phyloP scores from a whole-genome alignment of 1,139 yeast genomes.

The Dujonia santamariae region DNA sequence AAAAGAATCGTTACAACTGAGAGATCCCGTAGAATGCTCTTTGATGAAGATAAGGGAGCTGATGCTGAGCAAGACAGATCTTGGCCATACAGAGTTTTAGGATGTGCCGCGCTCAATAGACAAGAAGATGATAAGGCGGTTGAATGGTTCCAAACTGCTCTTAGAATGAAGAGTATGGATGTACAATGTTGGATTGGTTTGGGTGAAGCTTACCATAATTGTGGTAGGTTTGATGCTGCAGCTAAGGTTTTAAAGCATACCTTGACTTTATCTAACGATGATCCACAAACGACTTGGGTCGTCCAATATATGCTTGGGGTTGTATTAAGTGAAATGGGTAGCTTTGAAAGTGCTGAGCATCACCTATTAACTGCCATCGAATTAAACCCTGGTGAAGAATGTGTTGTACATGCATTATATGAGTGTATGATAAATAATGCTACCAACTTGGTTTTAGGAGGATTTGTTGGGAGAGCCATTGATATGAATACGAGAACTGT shows the following conservation, averaged over 20 bases:
- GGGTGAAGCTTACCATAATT: conserved; percentile 85
- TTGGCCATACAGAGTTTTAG: conserved; percentile 91
- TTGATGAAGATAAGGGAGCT: conserved; percentile 21
- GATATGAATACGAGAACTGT: conserved; percentile 45
- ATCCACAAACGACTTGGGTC: conserved; percentile 39
- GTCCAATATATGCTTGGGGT: conserved; percentile 67
- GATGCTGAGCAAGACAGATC: conserved; percentile 32
- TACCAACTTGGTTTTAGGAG: conserved; percentile 49
- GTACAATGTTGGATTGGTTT: conserved; percentile 86
- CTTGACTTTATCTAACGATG: conserved; percentile 40
- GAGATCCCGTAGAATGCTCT: conserved; percentile 48
- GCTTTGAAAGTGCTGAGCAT: conserved; percentile 33
- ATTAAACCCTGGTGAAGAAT: conserved; percentile 52
- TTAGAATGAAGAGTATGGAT: conserved; percentile 67
- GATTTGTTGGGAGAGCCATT: conserved; percentile 61
- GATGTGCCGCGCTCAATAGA: conserved; percentile 69
- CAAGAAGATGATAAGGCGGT: conserved; percentile 79
- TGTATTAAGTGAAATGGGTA: conserved; percentile 47
- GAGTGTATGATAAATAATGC: conserved; percentile 59
- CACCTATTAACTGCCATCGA: conserved; percentile 37
- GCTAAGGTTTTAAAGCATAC: conserved; percentile 76
- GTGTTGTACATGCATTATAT: conserved; percentile 55
- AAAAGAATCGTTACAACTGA: conserved; percentile 63
- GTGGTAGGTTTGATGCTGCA: conserved; percentile 88
- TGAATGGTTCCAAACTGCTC: conserved; percentile 83